A percentile compares a stretch with the other conserved stretches of the same genome.
These are phyloP conservation scores for Phoma sp. DNA, from an alignment of 2,329 filamentous ascomycete genomes.

Conservation along the genomic window DNA sequence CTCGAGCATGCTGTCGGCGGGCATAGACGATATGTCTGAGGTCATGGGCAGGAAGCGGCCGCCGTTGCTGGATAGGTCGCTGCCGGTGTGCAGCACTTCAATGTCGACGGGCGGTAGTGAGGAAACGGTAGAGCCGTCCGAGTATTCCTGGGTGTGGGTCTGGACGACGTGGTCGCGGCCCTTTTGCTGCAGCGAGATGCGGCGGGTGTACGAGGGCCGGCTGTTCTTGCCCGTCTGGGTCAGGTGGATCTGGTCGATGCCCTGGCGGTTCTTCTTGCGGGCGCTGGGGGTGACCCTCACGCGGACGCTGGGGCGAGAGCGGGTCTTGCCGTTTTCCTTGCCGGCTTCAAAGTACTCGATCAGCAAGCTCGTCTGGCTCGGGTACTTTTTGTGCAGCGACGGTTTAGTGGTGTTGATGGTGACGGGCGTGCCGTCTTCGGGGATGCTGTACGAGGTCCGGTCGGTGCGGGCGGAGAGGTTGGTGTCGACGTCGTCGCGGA, in stretches of 20 bases:
- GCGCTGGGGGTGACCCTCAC: slow-evolving; percentile 77
- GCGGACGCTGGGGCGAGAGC: slow-evolving; percentile 81
- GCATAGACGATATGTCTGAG: slow-evolving; percentile 88
- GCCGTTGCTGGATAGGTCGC: slow-evolving; percentile 71
- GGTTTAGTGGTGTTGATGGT: slow-evolving; percentile 81
- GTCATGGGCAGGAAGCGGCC: slow-evolving; percentile 71
- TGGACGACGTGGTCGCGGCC: slow-evolving; percentile 47
- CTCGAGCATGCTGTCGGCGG: slow-evolving; percentile 74
- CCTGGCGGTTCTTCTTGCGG: slow-evolving; percentile 59
- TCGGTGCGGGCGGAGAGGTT: slow-evolving; percentile 74
- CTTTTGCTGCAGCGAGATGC: slow-evolving; percentile 67
- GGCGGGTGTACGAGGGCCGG: slow-evolving; percentile 70
- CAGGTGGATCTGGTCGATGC: slow-evolving; percentile 83
- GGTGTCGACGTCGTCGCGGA: slow-evolving; percentile 64
- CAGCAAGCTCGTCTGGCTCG: slow-evolving; percentile 86
- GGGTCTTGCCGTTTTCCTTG: slow-evolving; percentile 66
- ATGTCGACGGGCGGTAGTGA: slow-evolving; percentile 81
- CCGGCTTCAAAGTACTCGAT: slow-evolving; percentile 95
- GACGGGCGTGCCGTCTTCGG: slow-evolving; percentile 87
- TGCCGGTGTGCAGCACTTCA: slow-evolving; percentile 76
- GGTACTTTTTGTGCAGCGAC: slow-evolving; percentile 62
- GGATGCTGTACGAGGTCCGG: slow-evolving; percentile 78
- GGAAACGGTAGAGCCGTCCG: slow-evolving; percentile 79
- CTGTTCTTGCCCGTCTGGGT: slow-evolving; percentile 77
- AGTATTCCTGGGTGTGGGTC: slow-evolving; percentile 61